A percentile compares a stretch with the other conserved stretches of the same genome.
These are phyloP conservation scores for Tolypocladium tundrense DNA, from an alignment of 2,329 filamentous ascomycete species.

Conservation along the genomic window DNA sequence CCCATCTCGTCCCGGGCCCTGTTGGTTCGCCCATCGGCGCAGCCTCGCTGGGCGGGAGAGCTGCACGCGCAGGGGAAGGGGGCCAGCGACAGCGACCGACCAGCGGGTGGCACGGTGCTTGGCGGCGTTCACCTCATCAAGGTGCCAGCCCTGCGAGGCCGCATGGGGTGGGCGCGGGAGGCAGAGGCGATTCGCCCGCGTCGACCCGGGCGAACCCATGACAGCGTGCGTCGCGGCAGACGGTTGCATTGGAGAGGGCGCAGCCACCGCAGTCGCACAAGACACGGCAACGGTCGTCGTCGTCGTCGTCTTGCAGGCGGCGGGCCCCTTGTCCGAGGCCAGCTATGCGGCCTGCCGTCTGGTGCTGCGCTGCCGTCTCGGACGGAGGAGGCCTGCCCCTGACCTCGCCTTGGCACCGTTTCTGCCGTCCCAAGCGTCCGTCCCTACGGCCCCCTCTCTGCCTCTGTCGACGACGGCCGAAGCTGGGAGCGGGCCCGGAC, in stretches of 20 bases:
- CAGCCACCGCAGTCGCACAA: neutral
- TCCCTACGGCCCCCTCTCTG: neutral
- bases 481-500: too few relatives aligned
- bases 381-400: neutral
- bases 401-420: neutral
- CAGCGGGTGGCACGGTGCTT: too few relatives aligned
- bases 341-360: neutral
- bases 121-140: neutral
- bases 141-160: slow-evolving; percentile 1
- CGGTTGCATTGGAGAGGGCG: neutral
- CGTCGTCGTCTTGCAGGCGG: neutral
- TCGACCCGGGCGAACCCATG: neutral
- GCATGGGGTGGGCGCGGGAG: neutral
- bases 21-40: neutral
- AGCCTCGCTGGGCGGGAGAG: neutral
- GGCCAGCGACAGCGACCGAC: neutral
- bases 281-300: neutral
- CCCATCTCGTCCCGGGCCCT: neutral
- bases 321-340: neutral
- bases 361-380: neutral
- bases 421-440: neutral
- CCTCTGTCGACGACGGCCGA: neutral
- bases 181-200: neutral
- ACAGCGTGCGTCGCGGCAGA: neutral
- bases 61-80: neutral